Conservation (phyloP, 1,139 yeast genomes). For the Arxiozyma slooffiae region DNA sequence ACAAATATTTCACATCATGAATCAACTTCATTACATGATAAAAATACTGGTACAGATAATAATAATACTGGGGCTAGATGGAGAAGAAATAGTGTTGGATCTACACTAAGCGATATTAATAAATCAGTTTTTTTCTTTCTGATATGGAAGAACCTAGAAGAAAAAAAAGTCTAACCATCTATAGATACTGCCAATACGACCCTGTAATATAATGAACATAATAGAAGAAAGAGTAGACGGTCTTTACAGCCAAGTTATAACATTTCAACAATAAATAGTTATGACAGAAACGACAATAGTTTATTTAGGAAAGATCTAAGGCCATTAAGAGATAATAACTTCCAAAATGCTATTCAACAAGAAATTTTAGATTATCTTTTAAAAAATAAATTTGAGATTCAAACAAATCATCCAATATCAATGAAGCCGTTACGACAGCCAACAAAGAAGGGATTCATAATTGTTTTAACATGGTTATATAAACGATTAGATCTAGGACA, state of each 20-base stretch:
- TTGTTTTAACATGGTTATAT: conserved; percentile 73
- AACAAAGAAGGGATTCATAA: conserved; percentile 76
- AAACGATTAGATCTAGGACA: conserved; percentile 71
- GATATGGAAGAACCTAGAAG: conserved; percentile 1
- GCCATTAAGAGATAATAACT: conserved; percentile 64
- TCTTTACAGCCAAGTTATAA: conserved; percentile 6
- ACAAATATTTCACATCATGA: not conserved
- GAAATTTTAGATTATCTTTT: conserved; percentile 59
- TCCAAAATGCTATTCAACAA: conserved; percentile 54
- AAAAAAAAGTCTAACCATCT: conserved; percentile 10
- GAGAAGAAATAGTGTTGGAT: conserved; percentile 6
- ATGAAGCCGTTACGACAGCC: conserved; percentile 62
- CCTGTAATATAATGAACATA: not conserved
- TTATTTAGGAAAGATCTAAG: conserved; percentile 47
- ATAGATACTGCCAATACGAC: conserved; percentile 9
- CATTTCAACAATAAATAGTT: not conserved
- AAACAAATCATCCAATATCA: conserved; percentile 61
- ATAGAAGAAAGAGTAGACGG: not conserved
- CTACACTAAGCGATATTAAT: conserved; percentile 1
- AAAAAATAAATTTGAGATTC: conserved; percentile 57
- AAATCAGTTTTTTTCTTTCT: not conserved
- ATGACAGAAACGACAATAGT: not conserved
- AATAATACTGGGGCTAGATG: not conserved
- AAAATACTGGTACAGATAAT: not conserved
- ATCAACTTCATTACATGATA: not conserved